phyloP scores from a whole-genome alignment of 345 rosid genomes.

The Litchi chinensis region DNA sequence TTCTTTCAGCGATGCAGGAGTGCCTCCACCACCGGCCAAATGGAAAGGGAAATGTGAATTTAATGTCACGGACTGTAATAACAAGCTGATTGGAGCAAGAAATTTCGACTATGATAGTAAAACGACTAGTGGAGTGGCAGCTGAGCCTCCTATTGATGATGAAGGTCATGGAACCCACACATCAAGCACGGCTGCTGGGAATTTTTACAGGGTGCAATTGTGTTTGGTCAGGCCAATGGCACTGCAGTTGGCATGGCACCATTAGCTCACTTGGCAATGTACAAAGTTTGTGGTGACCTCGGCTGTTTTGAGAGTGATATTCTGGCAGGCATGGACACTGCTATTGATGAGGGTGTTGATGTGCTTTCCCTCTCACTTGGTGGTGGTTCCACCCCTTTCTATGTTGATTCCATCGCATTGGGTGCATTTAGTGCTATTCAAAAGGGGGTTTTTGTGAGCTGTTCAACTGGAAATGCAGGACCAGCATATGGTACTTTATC shows the following conservation, averaged over 20 bases:
- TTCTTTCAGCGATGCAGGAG: slow-evolving; percentile 44
- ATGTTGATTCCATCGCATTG: slow-evolving; percentile 34
- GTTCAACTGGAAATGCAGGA: slow-evolving; percentile 57
- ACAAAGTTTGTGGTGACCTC: slow-evolving; percentile 40
- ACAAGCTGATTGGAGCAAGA: slow-evolving; percentile 65
- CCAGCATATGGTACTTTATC: slow-evolving; percentile 35
- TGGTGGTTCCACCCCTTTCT: slow-evolving; percentile 39
- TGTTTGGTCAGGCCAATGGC: slow-evolving; percentile 46
- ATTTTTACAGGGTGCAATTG: slow-evolving; percentile 35
- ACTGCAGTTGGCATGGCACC: slow-evolving; percentile 61
- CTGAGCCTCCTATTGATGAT: slow-evolving; percentile 41
- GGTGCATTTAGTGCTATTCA: slow-evolving; percentile 50
- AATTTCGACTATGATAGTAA: slow-evolving; percentile 19
- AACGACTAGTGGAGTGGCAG: background rate
- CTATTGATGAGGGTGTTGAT: slow-evolving; percentile 56
- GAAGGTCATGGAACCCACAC: slow-evolving; percentile 66
- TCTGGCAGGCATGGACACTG: slow-evolving; percentile 56
- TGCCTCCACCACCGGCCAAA: slow-evolving; percentile 45
- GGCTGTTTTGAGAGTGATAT: slow-evolving; percentile 40
- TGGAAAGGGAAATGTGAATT: slow-evolving; percentile 66
- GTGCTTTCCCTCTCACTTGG: slow-evolving; percentile 60
- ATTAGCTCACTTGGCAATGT: slow-evolving; percentile 52
- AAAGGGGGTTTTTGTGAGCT: slow-evolving; percentile 55
- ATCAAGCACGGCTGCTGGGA: slow-evolving; percentile 57
- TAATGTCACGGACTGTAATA: slow-evolving; percentile 40